Evolutionary conservation across 1,284 basidiomycete genomes (phyloP).

Genomic region (Amylostereum chailletii): DNA sequence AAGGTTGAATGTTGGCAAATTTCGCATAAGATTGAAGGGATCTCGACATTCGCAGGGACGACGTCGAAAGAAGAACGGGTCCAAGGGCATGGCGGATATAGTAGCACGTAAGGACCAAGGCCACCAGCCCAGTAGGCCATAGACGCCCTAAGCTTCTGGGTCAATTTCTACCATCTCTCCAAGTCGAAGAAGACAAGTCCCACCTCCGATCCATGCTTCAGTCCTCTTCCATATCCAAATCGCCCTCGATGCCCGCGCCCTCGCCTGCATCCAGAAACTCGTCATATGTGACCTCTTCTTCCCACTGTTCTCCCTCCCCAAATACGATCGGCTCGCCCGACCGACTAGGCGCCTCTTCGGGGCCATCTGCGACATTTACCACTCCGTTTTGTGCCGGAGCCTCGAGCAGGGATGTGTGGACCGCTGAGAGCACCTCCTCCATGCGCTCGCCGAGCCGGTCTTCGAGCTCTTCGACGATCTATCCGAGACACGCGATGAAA

Average conservation of each 20-base stretch:
- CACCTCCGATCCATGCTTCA: constrained; percentile 12
- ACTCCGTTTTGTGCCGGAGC: constrained; percentile 6
- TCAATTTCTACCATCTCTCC: too few relatives aligned
- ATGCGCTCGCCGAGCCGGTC: constrained; percentile 70
- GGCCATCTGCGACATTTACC: not conserved
- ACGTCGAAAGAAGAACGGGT: too few relatives aligned
- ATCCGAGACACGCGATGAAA: constrained; percentile 4
- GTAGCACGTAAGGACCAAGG: too few relatives aligned
- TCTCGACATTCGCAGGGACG: too few relatives aligned
- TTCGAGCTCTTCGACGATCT: constrained; percentile 90
- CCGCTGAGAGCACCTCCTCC: constrained; percentile 56
- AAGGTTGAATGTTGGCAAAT: too few relatives aligned
- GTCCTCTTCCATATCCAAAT: constrained; percentile 66
- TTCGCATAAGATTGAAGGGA: too few relatives aligned
- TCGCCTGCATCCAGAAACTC: constrained; percentile 61
- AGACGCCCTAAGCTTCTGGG: too few relatives aligned
- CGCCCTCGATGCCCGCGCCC: constrained; percentile 61
- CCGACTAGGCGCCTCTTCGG: constrained; percentile 2
- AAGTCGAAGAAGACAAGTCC: too few relatives aligned
- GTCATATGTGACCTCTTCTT: constrained; percentile 29
- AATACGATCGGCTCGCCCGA: constrained; percentile 12
- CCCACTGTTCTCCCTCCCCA: constrained; percentile 25
- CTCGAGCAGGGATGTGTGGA: constrained; percentile 42
- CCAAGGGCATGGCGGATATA: too few relatives aligned
- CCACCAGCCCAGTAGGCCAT: too few relatives aligned